Conservation (phyloP, 495 filamentous ascomycete species). For the Trypethelium eluteriae region DNA sequence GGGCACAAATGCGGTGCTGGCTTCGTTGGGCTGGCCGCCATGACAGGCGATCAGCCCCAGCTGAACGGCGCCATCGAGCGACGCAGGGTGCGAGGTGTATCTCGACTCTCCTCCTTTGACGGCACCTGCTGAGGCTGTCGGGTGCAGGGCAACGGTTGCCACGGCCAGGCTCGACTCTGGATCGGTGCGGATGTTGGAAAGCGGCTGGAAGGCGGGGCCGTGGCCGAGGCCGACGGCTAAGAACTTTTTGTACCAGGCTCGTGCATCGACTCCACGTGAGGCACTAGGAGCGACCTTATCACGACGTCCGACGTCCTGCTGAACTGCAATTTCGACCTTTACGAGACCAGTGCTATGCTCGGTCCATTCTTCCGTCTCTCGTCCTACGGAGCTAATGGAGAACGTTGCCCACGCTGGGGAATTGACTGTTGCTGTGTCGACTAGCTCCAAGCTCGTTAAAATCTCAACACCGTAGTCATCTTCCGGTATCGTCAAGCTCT, state of each 20-base stretch:
- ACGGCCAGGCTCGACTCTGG: not conserved
- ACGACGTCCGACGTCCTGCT: not conserved
- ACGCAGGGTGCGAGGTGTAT: slow-evolving; percentile 46
- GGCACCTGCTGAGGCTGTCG: not conserved
- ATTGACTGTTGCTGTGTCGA: not conserved
- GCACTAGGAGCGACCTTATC: no score
- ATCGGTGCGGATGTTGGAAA: not conserved
- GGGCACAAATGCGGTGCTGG: not conserved
- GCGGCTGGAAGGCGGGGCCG: not conserved
- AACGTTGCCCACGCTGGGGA: not conserved
- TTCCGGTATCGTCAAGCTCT: not conserved
- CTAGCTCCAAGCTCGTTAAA: slow-evolving; percentile 1
- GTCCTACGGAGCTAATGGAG: not conserved
- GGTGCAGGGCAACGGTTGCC: not conserved
- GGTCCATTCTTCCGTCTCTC: not conserved
- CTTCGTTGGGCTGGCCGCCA: not conserved
- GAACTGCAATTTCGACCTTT: not conserved
- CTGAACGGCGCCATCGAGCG: slow-evolving; percentile 32
- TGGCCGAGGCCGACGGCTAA: not conserved
- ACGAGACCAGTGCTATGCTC: not conserved
- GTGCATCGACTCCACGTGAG: not conserved
- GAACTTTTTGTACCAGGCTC: not conserved
- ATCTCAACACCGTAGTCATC: slow-evolving; percentile 11
- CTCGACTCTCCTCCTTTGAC: slow-evolving; percentile 22
- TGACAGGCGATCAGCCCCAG: not conserved